Evolutionary conservation across 495 filamentous ascomycete species (phyloP).

Genomic region (Aspergillus indologenus): DNA sequence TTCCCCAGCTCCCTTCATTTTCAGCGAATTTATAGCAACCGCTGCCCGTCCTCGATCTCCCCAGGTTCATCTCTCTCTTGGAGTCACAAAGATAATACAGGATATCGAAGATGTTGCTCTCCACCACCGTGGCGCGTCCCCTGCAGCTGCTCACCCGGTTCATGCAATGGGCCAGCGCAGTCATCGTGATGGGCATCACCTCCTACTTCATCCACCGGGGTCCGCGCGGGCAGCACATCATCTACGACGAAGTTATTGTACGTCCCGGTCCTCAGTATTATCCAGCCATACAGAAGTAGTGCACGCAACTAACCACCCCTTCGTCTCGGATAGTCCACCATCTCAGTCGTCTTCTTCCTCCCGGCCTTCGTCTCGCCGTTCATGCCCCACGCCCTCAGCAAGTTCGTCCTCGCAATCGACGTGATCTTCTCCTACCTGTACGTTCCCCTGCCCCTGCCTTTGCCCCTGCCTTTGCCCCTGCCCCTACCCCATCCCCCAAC

Average conservation of each 20-base stretch:
- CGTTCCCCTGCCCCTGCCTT: slow-evolving; percentile 3
- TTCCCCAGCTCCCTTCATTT: background rate
- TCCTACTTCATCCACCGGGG: slow-evolving; percentile 51
- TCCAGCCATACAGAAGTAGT: no score
- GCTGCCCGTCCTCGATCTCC: background rate
- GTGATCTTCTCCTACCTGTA: slow-evolving; percentile 62
- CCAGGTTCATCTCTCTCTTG: no score
- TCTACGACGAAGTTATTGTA: slow-evolving; percentile 59
- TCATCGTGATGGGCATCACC: slow-evolving; percentile 59
- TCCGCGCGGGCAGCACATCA: slow-evolving; percentile 41
- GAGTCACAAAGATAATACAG: background rate
- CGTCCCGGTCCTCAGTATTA: no score
- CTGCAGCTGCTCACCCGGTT: slow-evolving; percentile 34
- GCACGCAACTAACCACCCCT: no score
- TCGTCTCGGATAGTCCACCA: background rate
- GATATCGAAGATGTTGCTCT: slow-evolving; percentile 27
- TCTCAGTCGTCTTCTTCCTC: slow-evolving; percentile 56
- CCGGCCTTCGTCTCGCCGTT: slow-evolving; percentile 54
- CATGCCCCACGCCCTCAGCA: slow-evolving; percentile 39
- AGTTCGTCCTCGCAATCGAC: slow-evolving; percentile 52
- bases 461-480: no score
- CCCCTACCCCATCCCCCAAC: background rate
- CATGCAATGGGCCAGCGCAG: slow-evolving; percentile 53
- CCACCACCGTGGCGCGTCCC: slow-evolving; percentile 32
- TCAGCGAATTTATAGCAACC: background rate